Conservation (phyloP, 2,329 filamentous ascomycete species). For the Fusarium sp. region DNA sequence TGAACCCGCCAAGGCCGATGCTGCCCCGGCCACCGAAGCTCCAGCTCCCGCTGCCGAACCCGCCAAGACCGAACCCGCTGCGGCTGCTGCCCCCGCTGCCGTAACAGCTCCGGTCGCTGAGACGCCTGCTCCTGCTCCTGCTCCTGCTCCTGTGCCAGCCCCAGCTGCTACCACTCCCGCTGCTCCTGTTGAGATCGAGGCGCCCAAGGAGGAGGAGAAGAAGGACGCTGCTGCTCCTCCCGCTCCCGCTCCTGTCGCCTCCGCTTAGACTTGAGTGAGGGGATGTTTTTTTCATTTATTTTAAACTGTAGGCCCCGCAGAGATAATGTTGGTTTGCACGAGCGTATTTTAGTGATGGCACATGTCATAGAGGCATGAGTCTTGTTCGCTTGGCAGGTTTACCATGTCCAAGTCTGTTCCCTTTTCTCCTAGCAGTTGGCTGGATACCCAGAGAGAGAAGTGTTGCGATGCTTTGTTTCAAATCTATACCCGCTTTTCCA, state of each 20-base stretch:
- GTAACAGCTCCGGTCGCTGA: slow-evolving; percentile 38
- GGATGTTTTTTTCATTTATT: neutral
- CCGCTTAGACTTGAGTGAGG: slow-evolving; percentile 28
- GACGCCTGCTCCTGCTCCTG: slow-evolving; percentile 40
- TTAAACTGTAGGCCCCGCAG: slow-evolving; percentile 2
- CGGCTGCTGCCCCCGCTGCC: slow-evolving; percentile 33
- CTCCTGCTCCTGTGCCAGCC: slow-evolving; percentile 38
- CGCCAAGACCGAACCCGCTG: slow-evolving; percentile 38
- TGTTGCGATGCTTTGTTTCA: slow-evolving; percentile 41
- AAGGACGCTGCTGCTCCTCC: slow-evolving; percentile 35
- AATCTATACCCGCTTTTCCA: slow-evolving; percentile 47
- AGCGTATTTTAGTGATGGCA: neutral
- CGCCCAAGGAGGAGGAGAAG: slow-evolving; percentile 44
- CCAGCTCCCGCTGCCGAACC: slow-evolving; percentile 40
- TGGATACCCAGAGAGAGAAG: slow-evolving; percentile 47
- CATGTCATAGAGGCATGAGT: slow-evolving; percentile 5
- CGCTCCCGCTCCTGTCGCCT: slow-evolving; percentile 37
- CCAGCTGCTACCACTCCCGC: slow-evolving; percentile 25
- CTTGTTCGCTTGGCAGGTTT: slow-evolving; percentile 6
- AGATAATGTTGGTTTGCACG: neutral
- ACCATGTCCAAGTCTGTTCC: slow-evolving; percentile 12
- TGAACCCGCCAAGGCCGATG: slow-evolving; percentile 43
- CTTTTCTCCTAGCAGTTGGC: slow-evolving; percentile 44
- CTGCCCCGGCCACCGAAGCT: slow-evolving; percentile 41
- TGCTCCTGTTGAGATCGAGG: slow-evolving; percentile 37